phyloP scores from a whole-genome alignment of 495 filamentous ascomycete genomes.

The Aspergillus nidulans region DNA sequence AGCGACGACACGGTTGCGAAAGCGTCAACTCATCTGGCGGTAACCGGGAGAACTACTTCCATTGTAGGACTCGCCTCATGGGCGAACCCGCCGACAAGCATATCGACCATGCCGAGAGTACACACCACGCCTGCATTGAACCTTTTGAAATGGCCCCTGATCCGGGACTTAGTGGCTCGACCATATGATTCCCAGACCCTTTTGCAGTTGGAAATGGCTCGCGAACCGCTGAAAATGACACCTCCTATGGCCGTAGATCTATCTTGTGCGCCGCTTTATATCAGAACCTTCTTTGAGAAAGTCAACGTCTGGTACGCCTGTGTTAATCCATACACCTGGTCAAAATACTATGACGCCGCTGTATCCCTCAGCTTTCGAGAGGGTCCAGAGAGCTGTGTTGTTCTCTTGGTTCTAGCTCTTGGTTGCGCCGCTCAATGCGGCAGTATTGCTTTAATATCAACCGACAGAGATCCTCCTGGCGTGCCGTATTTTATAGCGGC shows the following conservation, averaged over 20 bases:
- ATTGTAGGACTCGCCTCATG: constrained; percentile 69
- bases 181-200: constrained; percentile 75
- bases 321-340: constrained; percentile 79
- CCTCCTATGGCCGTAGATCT: constrained; percentile 62
- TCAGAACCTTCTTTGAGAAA: constrained; percentile 70
- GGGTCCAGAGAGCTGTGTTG: constrained; percentile 76
- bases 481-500: constrained; percentile 75
- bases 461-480: constrained; percentile 70
- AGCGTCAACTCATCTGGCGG: constrained; percentile 28
- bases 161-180: constrained; percentile 68
- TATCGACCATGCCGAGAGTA: constrained; percentile 78
- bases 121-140: constrained; percentile 77
- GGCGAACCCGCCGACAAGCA: constrained; percentile 62
- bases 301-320: constrained; percentile 84
- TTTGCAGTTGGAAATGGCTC: constrained; percentile 75
- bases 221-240: constrained; percentile 60
- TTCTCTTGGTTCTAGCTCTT: constrained; percentile 72
- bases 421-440: constrained; percentile 66
- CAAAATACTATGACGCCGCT: constrained; percentile 67
- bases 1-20: constrained; percentile 56
- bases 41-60: constrained; percentile 56
- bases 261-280: constrained; percentile 68
- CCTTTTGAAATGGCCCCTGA: constrained; percentile 75
- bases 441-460: constrained; percentile 67
- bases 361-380: constrained; percentile 68